These are phyloP conservation scores for Rhododendron kiyosumense DNA, from an alignment of 148 eudicot species.

Conservation along the genomic window DNA sequence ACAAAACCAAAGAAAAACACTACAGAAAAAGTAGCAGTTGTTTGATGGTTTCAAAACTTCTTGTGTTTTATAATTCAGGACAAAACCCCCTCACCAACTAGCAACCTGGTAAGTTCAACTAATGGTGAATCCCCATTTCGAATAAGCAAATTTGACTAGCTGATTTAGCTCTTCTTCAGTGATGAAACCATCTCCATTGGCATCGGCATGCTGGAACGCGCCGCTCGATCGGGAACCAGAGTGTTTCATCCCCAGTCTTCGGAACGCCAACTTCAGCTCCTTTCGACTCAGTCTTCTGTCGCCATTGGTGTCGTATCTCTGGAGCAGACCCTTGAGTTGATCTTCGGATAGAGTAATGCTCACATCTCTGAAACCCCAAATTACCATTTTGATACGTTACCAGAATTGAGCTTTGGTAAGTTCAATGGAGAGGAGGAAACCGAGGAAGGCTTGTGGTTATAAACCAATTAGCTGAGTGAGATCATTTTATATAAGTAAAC, in stretches of 20 bases:
- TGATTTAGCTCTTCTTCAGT: neutral
- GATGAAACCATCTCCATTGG: slow-evolving; percentile 5
- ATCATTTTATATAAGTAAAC: too few species aligned
- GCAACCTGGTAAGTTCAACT: neutral
- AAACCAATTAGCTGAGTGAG: too few species aligned
- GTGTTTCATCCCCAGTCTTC: neutral
- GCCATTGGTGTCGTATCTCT: neutral
- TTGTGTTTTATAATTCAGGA: too few species aligned
- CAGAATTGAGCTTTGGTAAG: too few species aligned
- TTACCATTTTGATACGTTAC: too few species aligned
- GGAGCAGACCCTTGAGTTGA: neutral
- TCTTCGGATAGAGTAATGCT: neutral
- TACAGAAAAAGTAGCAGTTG: too few species aligned
- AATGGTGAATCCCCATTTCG: slow-evolving; percentile 7
- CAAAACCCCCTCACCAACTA: too few species aligned
- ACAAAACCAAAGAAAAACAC: too few species aligned
- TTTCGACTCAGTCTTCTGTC: neutral
- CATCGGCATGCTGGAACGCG: neutral
- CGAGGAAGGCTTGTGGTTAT: too few species aligned
- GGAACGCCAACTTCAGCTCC: slow-evolving; percentile 1
- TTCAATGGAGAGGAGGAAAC: too few species aligned
- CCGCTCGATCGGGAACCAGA: neutral
- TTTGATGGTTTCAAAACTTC: too few species aligned
- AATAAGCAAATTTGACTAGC: slow-evolving; percentile 1
- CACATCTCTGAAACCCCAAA: neutral